Evolutionary conservation across 345 rosid genomes (phyloP).

Genomic region (Dipteronia dyeriana): DNA sequence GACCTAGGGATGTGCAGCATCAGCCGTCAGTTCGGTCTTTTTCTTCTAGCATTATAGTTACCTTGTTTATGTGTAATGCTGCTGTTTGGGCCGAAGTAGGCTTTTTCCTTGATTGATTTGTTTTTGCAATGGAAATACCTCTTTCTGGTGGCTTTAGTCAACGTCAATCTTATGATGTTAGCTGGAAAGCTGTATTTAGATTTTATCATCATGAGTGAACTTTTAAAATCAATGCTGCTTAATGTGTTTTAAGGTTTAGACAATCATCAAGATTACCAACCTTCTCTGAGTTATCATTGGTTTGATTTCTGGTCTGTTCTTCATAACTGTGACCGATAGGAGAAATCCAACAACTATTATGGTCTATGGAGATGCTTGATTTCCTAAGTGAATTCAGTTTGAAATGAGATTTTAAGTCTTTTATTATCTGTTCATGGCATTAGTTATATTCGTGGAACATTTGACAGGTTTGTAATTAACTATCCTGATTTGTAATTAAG

Average conservation of each 20-base stretch:
- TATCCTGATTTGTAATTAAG: not conserved
- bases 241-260: not conserved
- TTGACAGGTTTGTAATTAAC: too few relatives aligned
- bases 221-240: not conserved
- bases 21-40: not conserved
- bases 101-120: not conserved
- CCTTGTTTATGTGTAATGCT: slow-evolving; percentile 1
- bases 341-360: not conserved
- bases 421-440: too few relatives aligned
- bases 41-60: not conserved
- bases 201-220: not conserved
- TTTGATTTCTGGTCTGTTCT: not conserved
- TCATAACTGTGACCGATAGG: not conserved
- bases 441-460: too few relatives aligned
- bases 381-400: not conserved
- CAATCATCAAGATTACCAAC: not conserved
- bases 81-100: not conserved
- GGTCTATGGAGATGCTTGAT: not conserved
- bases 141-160: not conserved
- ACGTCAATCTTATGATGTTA: not conserved
- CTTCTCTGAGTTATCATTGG: too few relatives aligned
- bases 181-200: not conserved
- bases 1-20: not conserved
- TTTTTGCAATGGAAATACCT: slow-evolving; percentile 9
- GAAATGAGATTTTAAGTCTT: not conserved